Evolutionary conservation across 2,329 filamentous ascomycete genomes (phyloP), one percentile per base, ranked within the genome.

Genomic region (Fusarium sp.): DNA sequence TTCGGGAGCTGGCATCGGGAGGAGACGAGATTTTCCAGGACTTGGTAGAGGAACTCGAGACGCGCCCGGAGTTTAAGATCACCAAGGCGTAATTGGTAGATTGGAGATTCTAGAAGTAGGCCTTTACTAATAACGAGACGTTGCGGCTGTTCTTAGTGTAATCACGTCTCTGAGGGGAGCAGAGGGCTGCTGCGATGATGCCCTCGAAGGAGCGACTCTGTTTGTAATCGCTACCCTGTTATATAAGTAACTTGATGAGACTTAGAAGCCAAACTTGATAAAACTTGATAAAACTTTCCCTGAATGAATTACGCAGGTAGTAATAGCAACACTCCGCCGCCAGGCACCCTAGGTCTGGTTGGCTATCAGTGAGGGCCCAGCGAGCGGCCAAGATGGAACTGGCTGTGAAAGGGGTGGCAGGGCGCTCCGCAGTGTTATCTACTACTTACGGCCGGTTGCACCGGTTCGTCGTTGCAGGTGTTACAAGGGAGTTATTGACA

Each of bases 71-170:
- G 7, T 45, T 45, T 20, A 14, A 45, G 12, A 20, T 14, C n/a
- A 6, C 3, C 2, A 45, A 22, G 3, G 20, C 11, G 22, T 45
- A 45, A 22, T 14, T 45, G 11, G 40, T 45, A 22, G 3, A 22
- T 22, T 8, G 7, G 20, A 45, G 6, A 22, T 45, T 22, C 11
- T 4, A 8, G 6, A 11, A 45, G 20, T 8, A 8, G 3, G 4
- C 1, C 6, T 45, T 8, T 22, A 20, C 22, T 7, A 12, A 8
- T 0, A 14, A 4, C 3, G 1, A 6, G n/a, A 3, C 6, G 2
- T 22, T 8, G 22, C 11, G 20, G 10, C 10, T 22, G 40, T 6
- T 20, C n/a, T 22, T 43, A 11, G n/a, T 45, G 22, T 12, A 14
- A 45, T 22, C 20, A 45, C 3, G 3, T 9, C 11, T 14, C 20